These are phyloP conservation scores for Xylaria venustula DNA, from an alignment of 495 filamentous ascomycete genomes.

Conservation along the genomic window DNA sequence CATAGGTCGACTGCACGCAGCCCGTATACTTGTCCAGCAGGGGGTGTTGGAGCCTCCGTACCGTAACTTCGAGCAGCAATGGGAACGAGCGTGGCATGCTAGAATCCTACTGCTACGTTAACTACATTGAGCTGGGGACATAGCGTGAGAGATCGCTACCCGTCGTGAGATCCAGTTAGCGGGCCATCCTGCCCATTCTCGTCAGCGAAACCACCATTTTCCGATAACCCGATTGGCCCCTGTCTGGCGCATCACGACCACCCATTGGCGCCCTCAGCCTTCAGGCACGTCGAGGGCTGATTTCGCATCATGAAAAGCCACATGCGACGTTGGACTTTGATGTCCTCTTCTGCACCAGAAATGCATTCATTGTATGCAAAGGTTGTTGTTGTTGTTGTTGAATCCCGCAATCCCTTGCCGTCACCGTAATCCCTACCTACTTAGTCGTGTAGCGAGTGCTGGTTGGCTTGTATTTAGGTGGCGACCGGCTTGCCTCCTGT, in stretches of 20 bases:
- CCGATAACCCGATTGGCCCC: slow-evolving; percentile 3
- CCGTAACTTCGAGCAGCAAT: neutral
- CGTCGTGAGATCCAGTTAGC: neutral
- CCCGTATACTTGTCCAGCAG: neutral
- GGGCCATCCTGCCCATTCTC: neutral
- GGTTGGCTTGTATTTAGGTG: too few species aligned
- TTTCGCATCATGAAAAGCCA: neutral
- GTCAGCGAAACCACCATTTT: neutral
- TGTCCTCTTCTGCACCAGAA: too few species aligned
- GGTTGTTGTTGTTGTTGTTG: too few species aligned
- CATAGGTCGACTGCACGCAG: neutral
- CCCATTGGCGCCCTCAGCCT: neutral
- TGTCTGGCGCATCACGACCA: neutral
- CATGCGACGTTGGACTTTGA: neutral
- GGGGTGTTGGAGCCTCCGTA: slow-evolving; percentile 5
- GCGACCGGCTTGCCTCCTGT: neutral
- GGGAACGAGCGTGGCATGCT: neutral
- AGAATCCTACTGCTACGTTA: neutral
- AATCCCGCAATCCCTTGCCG: too few species aligned
- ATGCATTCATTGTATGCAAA: too few species aligned
- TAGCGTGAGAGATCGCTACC: neutral
- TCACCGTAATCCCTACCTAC: too few species aligned
- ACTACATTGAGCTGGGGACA: too few species aligned
- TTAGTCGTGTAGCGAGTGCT: too few species aligned
- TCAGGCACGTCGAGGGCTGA: neutral